Evolutionary conservation across 352 stramenopile species (phyloP).

Genomic region (Globisporangium iwayamae): DNA sequence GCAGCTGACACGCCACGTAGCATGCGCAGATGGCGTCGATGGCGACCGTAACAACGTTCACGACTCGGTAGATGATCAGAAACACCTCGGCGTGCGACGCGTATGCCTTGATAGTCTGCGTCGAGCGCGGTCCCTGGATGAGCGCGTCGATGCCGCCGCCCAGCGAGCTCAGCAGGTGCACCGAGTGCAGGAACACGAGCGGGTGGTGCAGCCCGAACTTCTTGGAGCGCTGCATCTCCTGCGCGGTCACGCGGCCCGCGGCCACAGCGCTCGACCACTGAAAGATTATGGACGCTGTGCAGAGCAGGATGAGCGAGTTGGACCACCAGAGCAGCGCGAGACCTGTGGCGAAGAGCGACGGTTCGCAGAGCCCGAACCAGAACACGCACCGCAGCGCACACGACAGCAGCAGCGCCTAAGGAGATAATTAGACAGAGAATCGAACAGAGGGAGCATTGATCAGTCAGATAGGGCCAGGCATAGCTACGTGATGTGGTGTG

Average conservation of each 20-base stretch:
- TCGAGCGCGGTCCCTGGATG: constrained; percentile 17
- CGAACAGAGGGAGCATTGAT: not conserved
- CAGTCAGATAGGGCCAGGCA: not conserved
- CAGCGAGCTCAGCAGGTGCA: constrained; percentile 40
- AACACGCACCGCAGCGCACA: constrained; percentile 40
- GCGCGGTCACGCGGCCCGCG: constrained; percentile 41
- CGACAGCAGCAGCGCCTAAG: constrained; percentile 37
- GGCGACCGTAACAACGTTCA: constrained; percentile 43
- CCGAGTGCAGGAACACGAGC: constrained; percentile 54
- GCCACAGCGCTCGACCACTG: constrained; percentile 63
- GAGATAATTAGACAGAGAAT: constrained; percentile 13
- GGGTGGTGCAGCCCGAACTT: constrained; percentile 46
- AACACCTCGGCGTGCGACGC: constrained; percentile 20
- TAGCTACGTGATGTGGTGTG: too few species aligned
- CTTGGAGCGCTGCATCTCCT: constrained; percentile 46
- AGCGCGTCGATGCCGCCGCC: constrained; percentile 36
- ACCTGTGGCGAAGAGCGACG: constrained; percentile 25
- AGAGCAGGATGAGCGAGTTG: constrained; percentile 67
- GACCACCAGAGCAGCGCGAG: constrained; percentile 48
- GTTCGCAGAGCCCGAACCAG: constrained; percentile 37
- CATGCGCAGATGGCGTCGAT: constrained; percentile 44
- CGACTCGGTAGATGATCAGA: constrained; percentile 29
- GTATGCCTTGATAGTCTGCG: constrained; percentile 23
- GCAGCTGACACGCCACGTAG: constrained; percentile 42
- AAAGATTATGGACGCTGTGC: constrained; percentile 62